Evolutionary conservation across 106 monocot genomes (phyloP).

Genomic region (Dactylorhiza incarnata): DNA sequence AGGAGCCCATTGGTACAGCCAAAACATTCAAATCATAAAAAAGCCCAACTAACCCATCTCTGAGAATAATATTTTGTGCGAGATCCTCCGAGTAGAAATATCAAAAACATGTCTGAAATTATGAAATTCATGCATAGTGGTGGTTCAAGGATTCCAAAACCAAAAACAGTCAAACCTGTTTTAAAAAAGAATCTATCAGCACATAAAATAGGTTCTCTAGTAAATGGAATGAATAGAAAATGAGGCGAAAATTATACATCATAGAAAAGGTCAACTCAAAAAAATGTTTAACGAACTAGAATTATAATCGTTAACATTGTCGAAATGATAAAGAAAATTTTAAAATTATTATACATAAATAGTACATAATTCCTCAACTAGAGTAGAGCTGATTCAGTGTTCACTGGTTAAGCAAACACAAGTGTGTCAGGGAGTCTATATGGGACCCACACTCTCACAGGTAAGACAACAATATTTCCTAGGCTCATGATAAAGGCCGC

Average conservation of each 20-base stretch:
- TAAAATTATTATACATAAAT: not conserved
- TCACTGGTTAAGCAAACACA: not conserved
- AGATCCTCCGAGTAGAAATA: not conserved
- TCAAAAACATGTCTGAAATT: not conserved
- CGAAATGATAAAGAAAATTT: not conserved
- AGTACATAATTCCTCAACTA: not conserved
- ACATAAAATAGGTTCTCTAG: not conserved
- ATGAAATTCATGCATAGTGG: not conserved
- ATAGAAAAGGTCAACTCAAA: not conserved
- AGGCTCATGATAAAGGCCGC: not conserved
- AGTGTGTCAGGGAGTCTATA: not conserved
- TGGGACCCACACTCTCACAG: not conserved
- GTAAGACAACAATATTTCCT: not conserved
- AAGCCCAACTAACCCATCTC: not conserved
- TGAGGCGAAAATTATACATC: not conserved
- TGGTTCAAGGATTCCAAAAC: not conserved
- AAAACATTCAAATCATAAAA: not conserved
- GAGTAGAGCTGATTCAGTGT: not conserved
- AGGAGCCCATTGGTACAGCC: slow-evolving; percentile 28
- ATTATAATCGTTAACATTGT: not conserved
- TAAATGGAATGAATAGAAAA: not conserved
- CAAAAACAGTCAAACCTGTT: not conserved
- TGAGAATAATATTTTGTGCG: not conserved
- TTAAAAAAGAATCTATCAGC: not conserved
- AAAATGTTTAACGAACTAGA: not conserved